Evolutionary conservation across 2,329 filamentous ascomycete genomes (phyloP).

Genomic region (Diaporthe sp.): DNA sequence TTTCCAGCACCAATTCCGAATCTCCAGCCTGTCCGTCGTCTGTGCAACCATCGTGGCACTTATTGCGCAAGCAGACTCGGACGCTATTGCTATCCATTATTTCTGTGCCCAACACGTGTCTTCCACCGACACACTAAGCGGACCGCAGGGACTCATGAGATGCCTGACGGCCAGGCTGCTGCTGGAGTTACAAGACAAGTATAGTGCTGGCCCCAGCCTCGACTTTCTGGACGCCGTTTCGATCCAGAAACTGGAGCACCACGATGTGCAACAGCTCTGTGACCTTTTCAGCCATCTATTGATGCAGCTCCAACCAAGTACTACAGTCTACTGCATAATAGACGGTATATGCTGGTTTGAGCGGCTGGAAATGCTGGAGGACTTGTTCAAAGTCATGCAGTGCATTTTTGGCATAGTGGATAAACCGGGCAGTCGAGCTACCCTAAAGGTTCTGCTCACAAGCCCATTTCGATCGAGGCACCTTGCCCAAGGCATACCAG

Average conservation of each 20-base stretch:
- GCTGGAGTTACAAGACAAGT: not conserved
- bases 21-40: conserved; percentile 1
- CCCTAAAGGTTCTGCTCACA: not conserved
- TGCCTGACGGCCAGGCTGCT: not conserved
- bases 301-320: not conserved
- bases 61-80: not conserved
- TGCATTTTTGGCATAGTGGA: not conserved
- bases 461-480: conserved; percentile 2
- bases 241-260: not conserved
- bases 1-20: not conserved
- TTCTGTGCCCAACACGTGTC: not conserved
- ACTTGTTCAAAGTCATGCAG: not conserved
- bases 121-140: not conserved
- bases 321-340: not conserved
- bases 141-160: conserved; percentile 3
- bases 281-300: not conserved
- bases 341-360: conserved; percentile 1
- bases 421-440: not conserved
- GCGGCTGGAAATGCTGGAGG: not conserved
- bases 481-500: not conserved
- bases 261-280: not conserved
- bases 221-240: not conserved
- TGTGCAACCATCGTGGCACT: not conserved
- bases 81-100: not conserved
- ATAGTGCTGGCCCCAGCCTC: not conserved